These are phyloP conservation scores for Gynandropsis gynandra DNA, from an alignment of 345 rosid genomes.

Conservation along the genomic window DNA sequence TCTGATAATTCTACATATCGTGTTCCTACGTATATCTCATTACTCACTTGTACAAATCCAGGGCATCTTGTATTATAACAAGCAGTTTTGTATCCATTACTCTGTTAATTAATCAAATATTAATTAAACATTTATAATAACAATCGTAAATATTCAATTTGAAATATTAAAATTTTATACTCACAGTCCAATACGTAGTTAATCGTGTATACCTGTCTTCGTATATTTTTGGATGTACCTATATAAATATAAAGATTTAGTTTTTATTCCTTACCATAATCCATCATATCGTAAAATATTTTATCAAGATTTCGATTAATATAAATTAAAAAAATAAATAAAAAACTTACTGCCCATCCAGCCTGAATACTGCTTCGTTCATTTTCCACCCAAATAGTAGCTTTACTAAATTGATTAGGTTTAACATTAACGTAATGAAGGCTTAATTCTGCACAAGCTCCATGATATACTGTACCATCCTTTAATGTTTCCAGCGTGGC, in stretches of 20 bases:
- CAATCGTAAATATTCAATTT: no score
- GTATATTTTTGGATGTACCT: slow-evolving; percentile 23
- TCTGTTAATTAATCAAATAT: no score
- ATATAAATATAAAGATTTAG: background rate
- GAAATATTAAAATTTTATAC: background rate
- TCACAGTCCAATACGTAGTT: slow-evolving; percentile 25
- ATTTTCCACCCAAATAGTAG: slow-evolving; percentile 23
- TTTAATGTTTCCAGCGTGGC: background rate
- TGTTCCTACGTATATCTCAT: no score
- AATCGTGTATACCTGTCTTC: slow-evolving; percentile 15
- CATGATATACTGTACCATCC: slow-evolving; percentile 10
- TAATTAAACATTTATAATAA: no score
- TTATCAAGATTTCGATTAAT: background rate
- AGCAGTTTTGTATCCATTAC: no score
- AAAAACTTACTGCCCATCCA: slow-evolving; percentile 16
- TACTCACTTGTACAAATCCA: no score
- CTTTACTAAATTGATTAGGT: background rate
- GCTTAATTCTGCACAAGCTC: slow-evolving; percentile 16
- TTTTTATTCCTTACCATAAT: no score
- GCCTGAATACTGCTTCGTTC: slow-evolving; percentile 17
- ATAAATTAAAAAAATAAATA: background rate
- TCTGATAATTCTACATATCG: no score
- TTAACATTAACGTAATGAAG: background rate
- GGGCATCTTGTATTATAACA: no score
- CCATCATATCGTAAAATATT: background rate